Conservation (phyloP, 805 yeast species). For the Kodamaea kaohsiungensis region DNA sequence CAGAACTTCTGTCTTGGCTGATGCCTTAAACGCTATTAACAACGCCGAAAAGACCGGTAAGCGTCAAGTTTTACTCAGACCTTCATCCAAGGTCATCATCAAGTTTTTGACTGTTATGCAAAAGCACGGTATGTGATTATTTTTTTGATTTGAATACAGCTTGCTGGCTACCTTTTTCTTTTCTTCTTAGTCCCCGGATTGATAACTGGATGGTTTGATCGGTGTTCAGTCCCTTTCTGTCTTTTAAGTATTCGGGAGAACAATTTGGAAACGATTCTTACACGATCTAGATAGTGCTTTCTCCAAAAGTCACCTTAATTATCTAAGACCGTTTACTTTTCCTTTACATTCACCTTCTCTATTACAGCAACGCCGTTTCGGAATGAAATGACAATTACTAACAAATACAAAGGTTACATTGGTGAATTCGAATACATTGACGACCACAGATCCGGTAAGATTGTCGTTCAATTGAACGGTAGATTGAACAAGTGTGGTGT, state of each 20-base stretch:
- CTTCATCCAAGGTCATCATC: conserved; percentile 97
- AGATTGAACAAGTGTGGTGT: conserved; percentile 48
- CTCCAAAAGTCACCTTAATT: conserved; percentile 20
- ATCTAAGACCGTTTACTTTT: conserved; percentile 62
- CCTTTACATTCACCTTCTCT: conserved; percentile 49
- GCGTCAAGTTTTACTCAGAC: conserved; percentile 98
- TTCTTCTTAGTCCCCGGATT: conserved; percentile 61
- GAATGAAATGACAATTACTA: conserved; percentile 17
- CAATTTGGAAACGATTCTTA: conserved; percentile 63
- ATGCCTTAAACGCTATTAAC: conserved; percentile 97
- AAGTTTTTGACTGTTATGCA: conserved; percentile 96
- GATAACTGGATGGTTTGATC: conserved; percentile 98
- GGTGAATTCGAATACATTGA: conserved; percentile 98
- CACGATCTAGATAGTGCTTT: conserved; percentile 49
- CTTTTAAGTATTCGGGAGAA: conserved; percentile 97
- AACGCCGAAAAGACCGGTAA: conserved; percentile 99
- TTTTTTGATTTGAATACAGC: neutral
- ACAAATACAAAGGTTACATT: conserved; percentile 59
- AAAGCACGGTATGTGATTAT: conserved; percentile 67
- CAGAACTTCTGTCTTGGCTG: conserved; percentile 97
- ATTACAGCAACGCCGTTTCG: neutral
- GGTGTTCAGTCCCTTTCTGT: conserved; percentile 89
- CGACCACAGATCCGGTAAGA: conserved; percentile 99
- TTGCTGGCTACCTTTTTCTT: neutral
- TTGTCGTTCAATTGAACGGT: conserved; percentile 95